phyloP scores from a whole-genome alignment of 1,284 basidiomycete genomes.

The Peniophora sp. region DNA sequence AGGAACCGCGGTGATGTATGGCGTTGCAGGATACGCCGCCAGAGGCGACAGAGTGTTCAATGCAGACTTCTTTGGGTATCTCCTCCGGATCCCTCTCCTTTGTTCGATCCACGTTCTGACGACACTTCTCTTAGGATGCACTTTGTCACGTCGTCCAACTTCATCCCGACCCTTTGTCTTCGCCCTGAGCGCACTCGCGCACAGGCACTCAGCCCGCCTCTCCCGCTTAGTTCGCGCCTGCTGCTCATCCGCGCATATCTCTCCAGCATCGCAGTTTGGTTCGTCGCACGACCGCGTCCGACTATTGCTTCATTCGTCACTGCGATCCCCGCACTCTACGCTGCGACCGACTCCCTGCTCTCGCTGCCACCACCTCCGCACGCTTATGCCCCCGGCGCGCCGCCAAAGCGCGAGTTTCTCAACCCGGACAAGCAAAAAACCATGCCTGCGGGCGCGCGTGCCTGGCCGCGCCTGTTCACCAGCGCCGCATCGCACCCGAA shows the following conservation, averaged over 20 bases:
- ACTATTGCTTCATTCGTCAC: constrained; percentile 8
- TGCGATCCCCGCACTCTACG: constrained; percentile 29
- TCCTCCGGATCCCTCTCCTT: too few relatives aligned
- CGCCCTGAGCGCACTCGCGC: neutral
- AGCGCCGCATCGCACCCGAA: constrained; percentile 44
- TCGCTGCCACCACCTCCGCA: constrained; percentile 12
- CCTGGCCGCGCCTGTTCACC: constrained; percentile 51
- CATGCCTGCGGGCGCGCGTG: constrained; percentile 28
- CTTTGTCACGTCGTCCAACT: constrained; percentile 36
- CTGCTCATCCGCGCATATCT: constrained; percentile 33
- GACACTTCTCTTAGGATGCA: constrained; percentile 33
- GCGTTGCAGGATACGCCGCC: constrained; percentile 29
- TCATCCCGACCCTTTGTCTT: constrained; percentile 27
- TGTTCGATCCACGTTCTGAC: too few relatives aligned
- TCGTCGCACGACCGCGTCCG: constrained; percentile 31
- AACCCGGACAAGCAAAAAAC: constrained; percentile 21
- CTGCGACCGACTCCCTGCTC: constrained; percentile 3
- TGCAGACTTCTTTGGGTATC: constrained; percentile 14
- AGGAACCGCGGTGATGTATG: constrained; percentile 32
- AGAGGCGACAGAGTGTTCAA: constrained; percentile 6
- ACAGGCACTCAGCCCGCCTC: constrained; percentile 13
- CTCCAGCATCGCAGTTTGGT: constrained; percentile 24
- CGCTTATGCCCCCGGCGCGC: constrained; percentile 19
- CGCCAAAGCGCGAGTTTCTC: constrained; percentile 16
- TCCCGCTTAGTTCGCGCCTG: constrained; percentile 16